phyloP scores from a whole-genome alignment of 345 rosid genomes.

The Dovyalis caffra region DNA sequence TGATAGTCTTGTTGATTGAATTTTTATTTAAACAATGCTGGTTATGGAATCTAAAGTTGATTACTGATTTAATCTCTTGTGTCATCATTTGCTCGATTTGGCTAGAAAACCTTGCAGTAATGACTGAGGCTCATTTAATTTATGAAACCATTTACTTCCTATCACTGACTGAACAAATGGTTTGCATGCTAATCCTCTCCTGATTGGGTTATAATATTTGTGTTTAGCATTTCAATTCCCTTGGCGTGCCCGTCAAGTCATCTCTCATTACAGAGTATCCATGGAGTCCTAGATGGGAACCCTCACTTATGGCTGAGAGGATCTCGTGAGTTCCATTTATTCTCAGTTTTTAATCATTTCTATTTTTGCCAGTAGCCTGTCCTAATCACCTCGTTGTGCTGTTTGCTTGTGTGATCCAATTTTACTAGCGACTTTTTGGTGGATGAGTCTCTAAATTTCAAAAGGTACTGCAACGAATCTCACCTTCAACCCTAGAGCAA shows the following conservation, averaged over 20 bases:
- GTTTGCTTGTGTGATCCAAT: neutral
- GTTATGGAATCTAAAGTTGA: neutral
- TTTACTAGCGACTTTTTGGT: conserved; percentile 62
- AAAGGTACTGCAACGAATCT: conserved; percentile 70
- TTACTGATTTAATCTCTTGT: neutral
- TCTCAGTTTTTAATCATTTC: neutral
- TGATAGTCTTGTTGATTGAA: neutral
- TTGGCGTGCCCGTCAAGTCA: conserved; percentile 61
- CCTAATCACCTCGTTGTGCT: too few species aligned
- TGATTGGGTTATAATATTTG: neutral
- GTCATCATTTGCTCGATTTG: neutral
- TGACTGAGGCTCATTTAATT: neutral
- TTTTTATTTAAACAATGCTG: neutral
- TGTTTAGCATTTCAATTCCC: conserved; percentile 61
- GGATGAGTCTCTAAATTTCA: conserved; percentile 76
- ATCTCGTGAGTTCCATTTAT: conserved; percentile 50
- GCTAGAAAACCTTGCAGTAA: neutral
- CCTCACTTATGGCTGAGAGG: conserved; percentile 73
- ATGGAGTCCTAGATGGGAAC: conserved; percentile 99
- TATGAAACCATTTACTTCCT: neutral
- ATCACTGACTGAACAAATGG: neutral
- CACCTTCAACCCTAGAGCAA: conserved; percentile 48
- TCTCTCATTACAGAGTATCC: conserved; percentile 63
- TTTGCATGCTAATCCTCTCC: neutral
- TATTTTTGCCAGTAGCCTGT: neutral